Evolutionary conservation across 441 rosid species (phyloP), one percentile per base, ranked within the genome.

Genomic region (Corymbia calophylla): DNA sequence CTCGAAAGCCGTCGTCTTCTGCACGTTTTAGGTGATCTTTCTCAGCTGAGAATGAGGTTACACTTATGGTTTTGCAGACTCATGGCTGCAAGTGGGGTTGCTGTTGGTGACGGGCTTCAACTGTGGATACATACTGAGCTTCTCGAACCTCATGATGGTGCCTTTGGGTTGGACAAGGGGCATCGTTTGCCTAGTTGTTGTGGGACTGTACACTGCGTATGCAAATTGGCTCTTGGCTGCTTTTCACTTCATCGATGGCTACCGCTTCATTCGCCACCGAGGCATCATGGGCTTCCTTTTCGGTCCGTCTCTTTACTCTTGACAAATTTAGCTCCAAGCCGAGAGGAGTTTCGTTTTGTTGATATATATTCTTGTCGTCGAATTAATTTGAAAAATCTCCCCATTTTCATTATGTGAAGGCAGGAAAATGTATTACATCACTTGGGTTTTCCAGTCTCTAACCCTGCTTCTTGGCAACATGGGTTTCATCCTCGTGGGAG

Each of bases 121-220:
- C 89, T 89, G 92, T 10, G 93, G 92, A 44, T 91, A 90, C 62
- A 86, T 91, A 58, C 47, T 92, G 77, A 91, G 93, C 88, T 92
- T 86, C 73, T 92, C 94, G 32, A 91, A 88, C 66, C 91, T 91
- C 10, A 91, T 88, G 51, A n/a, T 91, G 84, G 91, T 87, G 49
- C 91, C 92, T 49, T 53, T 92, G 53, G 92, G 94, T 6, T 91
- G 93, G 93, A 90, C 81, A 7, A 88, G 90, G 92, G 94, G 94
- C n/a, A 77, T 90, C 19, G 49, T 88, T 14, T 85, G 89, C 90
- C 77, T 91, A 64, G 21, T 87, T n/a, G 68, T 88, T 9, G 31
- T 88, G 23, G 92, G 91, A 5, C 35, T 88, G 39, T 91, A 80
- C 77, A 86, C 92, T 18, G 84, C 87, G 53, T 92, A 91, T 90